Conservation (phyloP, 2,329 filamentous ascomycete genomes). For the Metarhizium robertsii region DNA sequence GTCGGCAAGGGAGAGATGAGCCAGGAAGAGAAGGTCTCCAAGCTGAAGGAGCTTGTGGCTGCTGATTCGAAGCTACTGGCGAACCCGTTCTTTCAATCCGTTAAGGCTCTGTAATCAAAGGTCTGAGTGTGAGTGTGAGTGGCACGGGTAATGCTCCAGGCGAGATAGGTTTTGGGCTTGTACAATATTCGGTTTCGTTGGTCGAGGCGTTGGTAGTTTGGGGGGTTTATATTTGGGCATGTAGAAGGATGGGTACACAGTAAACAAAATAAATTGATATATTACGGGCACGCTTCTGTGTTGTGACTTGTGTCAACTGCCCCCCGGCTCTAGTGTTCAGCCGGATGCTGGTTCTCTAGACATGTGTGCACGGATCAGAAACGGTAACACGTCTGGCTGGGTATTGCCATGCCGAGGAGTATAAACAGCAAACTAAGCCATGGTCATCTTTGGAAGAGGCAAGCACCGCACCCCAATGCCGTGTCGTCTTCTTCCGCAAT, state of each 20-base stretch:
- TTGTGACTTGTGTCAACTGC: neutral
- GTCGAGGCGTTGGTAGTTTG: neutral
- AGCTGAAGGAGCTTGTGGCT: conserved; percentile 71
- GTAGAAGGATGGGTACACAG: neutral
- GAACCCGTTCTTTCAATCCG: conserved; percentile 63
- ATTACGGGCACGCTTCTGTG: neutral
- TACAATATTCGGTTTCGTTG: neutral
- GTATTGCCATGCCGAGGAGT: too few relatives aligned
- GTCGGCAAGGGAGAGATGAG: conserved; percentile 50
- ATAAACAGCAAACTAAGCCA: too few relatives aligned
- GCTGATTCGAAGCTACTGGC: conserved; percentile 55
- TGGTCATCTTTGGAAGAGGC: neutral
- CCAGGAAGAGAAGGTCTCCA: conserved; percentile 66
- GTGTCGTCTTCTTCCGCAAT: neutral
- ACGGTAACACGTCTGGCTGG: too few relatives aligned
- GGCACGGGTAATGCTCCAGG: neutral
- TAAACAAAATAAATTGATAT: neutral
- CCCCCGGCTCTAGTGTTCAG: too few relatives aligned
- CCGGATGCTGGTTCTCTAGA: too few relatives aligned
- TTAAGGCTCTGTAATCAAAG: conserved; percentile 41
- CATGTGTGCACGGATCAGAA: too few relatives aligned
- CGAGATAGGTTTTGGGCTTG: neutral
- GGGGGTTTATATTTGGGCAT: neutral
- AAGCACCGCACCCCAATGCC: neutral
- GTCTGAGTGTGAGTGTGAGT: neutral